Evolutionary conservation across 2,329 filamentous ascomycete genomes (phyloP).

Genomic region (Fusarium chaquense): DNA sequence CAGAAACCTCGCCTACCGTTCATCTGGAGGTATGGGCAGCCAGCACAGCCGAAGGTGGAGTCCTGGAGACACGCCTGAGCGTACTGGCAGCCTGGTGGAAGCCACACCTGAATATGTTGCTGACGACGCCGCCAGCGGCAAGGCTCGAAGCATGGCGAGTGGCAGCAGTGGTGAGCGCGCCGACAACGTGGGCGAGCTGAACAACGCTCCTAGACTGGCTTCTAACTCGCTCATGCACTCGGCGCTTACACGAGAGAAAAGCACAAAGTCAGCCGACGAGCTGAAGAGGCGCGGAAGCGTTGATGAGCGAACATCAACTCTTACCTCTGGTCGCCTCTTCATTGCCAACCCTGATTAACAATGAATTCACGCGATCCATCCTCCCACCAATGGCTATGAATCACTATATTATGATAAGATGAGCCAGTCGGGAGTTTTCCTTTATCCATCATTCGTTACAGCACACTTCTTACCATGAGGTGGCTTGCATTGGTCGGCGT

Average conservation of each 20-base stretch:
- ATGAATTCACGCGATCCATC: slow-evolving; percentile 8
- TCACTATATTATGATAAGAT: slow-evolving; percentile 30
- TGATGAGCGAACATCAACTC: slow-evolving; percentile 83
- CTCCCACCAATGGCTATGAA: slow-evolving; percentile 15
- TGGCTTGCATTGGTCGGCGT: slow-evolving; percentile 47
- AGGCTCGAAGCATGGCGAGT: slow-evolving; percentile 64
- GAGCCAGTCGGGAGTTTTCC: slow-evolving; percentile 29
- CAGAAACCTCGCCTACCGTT: slow-evolving; percentile 62
- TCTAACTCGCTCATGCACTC: slow-evolving; percentile 70
- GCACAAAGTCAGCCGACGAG: slow-evolving; percentile 76
- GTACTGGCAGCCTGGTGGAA: slow-evolving; percentile 64
- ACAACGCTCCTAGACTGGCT: slow-evolving; percentile 62
- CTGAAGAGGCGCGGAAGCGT: slow-evolving; percentile 82
- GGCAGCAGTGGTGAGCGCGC: slow-evolving; percentile 70
- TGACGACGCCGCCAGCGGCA: slow-evolving; percentile 61
- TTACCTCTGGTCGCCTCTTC: slow-evolving; percentile 79
- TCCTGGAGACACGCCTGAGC: slow-evolving; percentile 68
- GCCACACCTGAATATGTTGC: slow-evolving; percentile 52
- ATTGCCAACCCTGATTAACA: slow-evolving; percentile 84
- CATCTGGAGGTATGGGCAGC: slow-evolving; percentile 61
- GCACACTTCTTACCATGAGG: slow-evolving; percentile 30
- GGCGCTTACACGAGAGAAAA: slow-evolving; percentile 72
- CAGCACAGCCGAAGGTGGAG: slow-evolving; percentile 62
- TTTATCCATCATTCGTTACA: slow-evolving; percentile 40
- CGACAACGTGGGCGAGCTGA: slow-evolving; percentile 70